Percentiles rank a stretch among this genome's conserved stretches.
Conservation (phyloP, 371 early-diverging fungal genomes). For the Rhizopus sp. region DNA sequence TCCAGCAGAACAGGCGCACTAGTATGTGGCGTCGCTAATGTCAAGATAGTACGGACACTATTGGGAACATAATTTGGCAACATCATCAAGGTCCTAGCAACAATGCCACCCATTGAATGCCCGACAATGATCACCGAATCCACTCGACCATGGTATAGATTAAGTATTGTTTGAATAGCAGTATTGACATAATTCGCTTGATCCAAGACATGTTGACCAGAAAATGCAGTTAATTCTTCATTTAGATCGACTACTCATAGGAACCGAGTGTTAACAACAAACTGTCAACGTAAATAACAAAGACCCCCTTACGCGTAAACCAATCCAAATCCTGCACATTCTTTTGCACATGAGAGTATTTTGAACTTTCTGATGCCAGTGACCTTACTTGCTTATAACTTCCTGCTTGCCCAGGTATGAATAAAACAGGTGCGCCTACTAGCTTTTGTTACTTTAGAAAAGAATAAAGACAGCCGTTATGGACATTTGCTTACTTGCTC, state of each 20-base stretch:
- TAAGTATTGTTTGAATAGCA: slow-evolving; percentile 72
- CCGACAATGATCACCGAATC: slow-evolving; percentile 80
- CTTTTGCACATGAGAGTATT: slow-evolving; percentile 41
- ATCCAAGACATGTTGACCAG: slow-evolving; percentile 38
- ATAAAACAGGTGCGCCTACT: slow-evolving; percentile 79
- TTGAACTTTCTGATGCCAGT: slow-evolving; percentile 68
- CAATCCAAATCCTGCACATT: slow-evolving; percentile 64
- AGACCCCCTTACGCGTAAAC: slow-evolving; percentile 65
- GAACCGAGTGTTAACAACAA: neutral
- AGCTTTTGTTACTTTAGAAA: slow-evolving; percentile 14
- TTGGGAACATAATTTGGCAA: slow-evolving; percentile 65
- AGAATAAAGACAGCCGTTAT: neutral
- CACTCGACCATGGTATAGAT: slow-evolving; percentile 41
- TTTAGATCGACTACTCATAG: slow-evolving; percentile 72
- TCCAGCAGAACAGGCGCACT: slow-evolving; percentile 79
- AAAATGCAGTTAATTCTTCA: slow-evolving; percentile 82
- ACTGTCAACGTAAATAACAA: neutral
- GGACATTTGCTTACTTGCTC: slow-evolving; percentile 19
- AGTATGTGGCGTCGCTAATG: slow-evolving; percentile 90
- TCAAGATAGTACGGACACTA: slow-evolving; percentile 79
- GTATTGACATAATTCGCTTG: slow-evolving; percentile 83
- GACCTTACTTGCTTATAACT: slow-evolving; percentile 87
- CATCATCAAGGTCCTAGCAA: slow-evolving; percentile 77
- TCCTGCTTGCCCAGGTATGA: slow-evolving; percentile 94
- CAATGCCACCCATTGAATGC: slow-evolving; percentile 97